Evolutionary conservation across 2,329 filamentous ascomycete species (phyloP).

Genomic region (Elsinoe batatas): DNA sequence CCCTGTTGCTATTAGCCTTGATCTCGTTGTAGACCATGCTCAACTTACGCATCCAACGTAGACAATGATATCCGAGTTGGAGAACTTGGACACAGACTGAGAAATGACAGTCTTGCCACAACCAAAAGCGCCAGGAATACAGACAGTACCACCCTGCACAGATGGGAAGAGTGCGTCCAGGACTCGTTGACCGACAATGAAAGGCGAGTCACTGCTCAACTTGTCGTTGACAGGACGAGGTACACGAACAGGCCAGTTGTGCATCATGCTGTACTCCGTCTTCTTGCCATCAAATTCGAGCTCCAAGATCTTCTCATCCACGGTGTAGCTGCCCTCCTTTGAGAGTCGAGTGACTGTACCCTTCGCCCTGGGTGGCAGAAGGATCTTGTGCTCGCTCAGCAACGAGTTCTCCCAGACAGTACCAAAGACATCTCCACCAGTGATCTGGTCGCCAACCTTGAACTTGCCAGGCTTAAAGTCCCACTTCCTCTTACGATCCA

Average conservation of each 20-base stretch:
- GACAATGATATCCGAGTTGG: slow-evolving; percentile 97
- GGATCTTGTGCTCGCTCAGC: slow-evolving; percentile 83
- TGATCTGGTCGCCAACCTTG: slow-evolving; percentile 95
- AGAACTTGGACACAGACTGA: slow-evolving; percentile 98
- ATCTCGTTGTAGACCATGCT: slow-evolving; percentile 18
- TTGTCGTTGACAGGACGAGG: slow-evolving; percentile 88
- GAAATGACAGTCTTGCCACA: slow-evolving; percentile 99
- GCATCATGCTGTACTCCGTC: slow-evolving; percentile 95
- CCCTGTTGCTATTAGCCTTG: slow-evolving; percentile 32
- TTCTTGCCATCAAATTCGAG: slow-evolving; percentile 96
- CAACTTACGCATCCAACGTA: slow-evolving; percentile 63
- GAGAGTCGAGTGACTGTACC: slow-evolving; percentile 90
- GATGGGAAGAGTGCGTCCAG: slow-evolving; percentile 91
- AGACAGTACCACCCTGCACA: slow-evolving; percentile 94
- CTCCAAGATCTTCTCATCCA: slow-evolving; percentile 87
- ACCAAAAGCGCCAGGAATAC: slow-evolving; percentile 95
- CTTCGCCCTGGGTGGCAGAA: slow-evolving; percentile 79
- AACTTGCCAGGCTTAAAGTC: slow-evolving; percentile 71
- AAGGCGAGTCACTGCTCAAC: slow-evolving; percentile 76
- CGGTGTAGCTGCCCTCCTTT: slow-evolving; percentile 82
- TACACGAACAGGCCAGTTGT: slow-evolving; percentile 94
- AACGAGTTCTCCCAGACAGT: slow-evolving; percentile 94
- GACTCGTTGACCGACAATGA: slow-evolving; percentile 94
- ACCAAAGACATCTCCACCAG: slow-evolving; percentile 92
- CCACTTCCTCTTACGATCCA: slow-evolving; percentile 91